Evolutionary conservation across 371 early-diverging fungal species (phyloP).

Genomic region (Parasitella parasitica): DNA sequence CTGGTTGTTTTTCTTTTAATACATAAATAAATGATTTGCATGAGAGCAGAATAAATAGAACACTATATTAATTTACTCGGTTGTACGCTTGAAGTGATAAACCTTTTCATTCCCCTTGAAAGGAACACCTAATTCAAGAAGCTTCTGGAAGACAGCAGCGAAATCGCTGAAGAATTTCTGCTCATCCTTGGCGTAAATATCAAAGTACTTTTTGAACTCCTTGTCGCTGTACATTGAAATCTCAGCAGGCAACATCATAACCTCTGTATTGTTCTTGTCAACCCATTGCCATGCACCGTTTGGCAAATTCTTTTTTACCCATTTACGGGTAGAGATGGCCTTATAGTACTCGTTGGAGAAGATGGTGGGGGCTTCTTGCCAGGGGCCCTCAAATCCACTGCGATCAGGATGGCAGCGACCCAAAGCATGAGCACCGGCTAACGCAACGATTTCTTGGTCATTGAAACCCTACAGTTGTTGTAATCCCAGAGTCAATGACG

Average conservation of each 20-base stretch:
- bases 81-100: slow-evolving; percentile 50
- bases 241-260: slow-evolving; percentile 54
- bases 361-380: slow-evolving; percentile 82
- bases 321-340: slow-evolving; percentile 62
- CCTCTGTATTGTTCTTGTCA: slow-evolving; percentile 66
- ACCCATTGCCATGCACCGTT: slow-evolving; percentile 85
- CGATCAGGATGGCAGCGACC: slow-evolving; percentile 85
- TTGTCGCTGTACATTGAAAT: slow-evolving; percentile 55
- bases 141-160: slow-evolving; percentile 76
- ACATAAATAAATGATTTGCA: too few species aligned
- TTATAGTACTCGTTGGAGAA: slow-evolving; percentile 83
- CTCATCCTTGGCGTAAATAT: slow-evolving; percentile 82
- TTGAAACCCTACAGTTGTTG: slow-evolving; percentile 59
- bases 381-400: slow-evolving; percentile 86
- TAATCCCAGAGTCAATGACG: neutral
- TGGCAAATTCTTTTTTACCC: slow-evolving; percentile 65
- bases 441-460: slow-evolving; percentile 76
- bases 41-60: too few species aligned
- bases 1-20: too few species aligned
- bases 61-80: neutral
- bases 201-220: slow-evolving; percentile 75
- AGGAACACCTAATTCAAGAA: slow-evolving; percentile 85
- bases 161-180: slow-evolving; percentile 85
- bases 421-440: slow-evolving; percentile 83
- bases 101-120: slow-evolving; percentile 63